A percentile compares a stretch with the other conserved stretches of the same genome.
Evolutionary conservation across 148 eudicot genomes (phyloP).

Genomic region (Camellia lanceoleosa): DNA sequence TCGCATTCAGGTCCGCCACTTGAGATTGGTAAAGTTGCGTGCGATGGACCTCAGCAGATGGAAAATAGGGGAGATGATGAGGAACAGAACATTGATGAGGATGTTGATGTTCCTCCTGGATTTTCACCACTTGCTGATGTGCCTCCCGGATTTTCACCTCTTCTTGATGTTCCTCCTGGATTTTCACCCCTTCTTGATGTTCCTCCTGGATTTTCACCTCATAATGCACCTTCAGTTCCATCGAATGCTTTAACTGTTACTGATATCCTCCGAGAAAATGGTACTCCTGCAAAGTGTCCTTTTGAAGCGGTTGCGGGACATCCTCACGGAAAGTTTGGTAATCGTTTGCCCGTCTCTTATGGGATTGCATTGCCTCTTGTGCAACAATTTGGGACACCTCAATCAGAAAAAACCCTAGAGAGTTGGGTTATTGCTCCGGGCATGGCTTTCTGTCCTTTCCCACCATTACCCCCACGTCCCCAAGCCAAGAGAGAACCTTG

Average conservation of each 20-base stretch:
- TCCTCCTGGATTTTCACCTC: conserved; percentile 46
- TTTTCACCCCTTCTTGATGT: conserved; percentile 23
- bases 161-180: conserved; percentile 33
- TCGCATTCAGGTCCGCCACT: background rate
- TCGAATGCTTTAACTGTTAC: conserved; percentile 20
- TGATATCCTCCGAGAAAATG: background rate
- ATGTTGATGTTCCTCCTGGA: conserved; percentile 39
- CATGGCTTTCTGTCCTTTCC: conserved; percentile 74
- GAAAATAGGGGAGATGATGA: conserved; percentile 20
- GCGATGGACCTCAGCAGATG: conserved; percentile 5
- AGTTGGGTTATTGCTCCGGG: conserved; percentile 74
- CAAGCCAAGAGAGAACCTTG: conserved; percentile 22
- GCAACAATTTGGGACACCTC: conserved; percentile 53
- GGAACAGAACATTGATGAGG: conserved; percentile 18
- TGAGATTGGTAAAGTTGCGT: conserved; percentile 11
- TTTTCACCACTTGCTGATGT: conserved; percentile 31
- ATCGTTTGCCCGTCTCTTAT: conserved; percentile 54
- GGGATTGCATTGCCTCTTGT: conserved; percentile 59
- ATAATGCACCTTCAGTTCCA: conserved; percentile 15
- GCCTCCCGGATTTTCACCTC: conserved; percentile 40
- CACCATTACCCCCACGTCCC: conserved; percentile 73
- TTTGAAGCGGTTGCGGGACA: conserved; percentile 36
- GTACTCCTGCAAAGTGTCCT: conserved; percentile 19
- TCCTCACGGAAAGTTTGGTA: conserved; percentile 50
- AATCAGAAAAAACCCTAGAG: conserved; percentile 30